These are phyloP conservation scores for Colletotrichum destructivum DNA, from an alignment of 2,329 filamentous ascomycete genomes.

Conservation along the genomic window DNA sequence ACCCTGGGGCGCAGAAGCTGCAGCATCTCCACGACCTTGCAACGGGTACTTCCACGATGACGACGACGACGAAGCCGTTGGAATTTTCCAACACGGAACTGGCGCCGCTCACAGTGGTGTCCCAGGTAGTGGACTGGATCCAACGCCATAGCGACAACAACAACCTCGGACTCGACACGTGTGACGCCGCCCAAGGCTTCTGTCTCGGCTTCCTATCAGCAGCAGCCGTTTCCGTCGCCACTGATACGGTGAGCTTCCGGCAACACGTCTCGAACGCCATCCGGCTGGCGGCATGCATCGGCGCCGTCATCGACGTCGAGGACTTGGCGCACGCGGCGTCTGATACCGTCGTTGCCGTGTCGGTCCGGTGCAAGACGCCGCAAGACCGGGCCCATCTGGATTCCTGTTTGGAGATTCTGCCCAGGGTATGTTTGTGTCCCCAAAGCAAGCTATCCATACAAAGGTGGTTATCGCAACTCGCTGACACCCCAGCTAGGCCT, in stretches of 20 bases:
- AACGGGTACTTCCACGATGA: background rate
- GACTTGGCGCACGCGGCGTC: background rate
- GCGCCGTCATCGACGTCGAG: background rate
- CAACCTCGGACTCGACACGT: background rate
- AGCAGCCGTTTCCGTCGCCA: background rate
- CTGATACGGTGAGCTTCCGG: background rate
- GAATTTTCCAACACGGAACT: background rate
- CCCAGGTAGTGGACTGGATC: background rate
- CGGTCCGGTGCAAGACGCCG: background rate
- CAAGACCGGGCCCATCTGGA: background rate
- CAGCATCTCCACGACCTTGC: background rate
- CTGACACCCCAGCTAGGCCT: background rate
- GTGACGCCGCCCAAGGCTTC: background rate
- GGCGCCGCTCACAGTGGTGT: background rate
- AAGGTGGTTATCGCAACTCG: too few relatives aligned
- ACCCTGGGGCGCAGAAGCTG: background rate
- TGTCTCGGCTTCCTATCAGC: background rate
- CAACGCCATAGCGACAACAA: background rate
- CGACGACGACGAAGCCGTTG: background rate
- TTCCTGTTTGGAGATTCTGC: background rate
- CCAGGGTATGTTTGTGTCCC: background rate
- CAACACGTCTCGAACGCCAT: background rate
- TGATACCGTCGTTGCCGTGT: background rate
- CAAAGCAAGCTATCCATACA: background rate
- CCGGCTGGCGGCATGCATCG: background rate